Conservation (phyloP, 2,329 filamentous ascomycete species). For the Ascochyta viciae-villosae region DNA sequence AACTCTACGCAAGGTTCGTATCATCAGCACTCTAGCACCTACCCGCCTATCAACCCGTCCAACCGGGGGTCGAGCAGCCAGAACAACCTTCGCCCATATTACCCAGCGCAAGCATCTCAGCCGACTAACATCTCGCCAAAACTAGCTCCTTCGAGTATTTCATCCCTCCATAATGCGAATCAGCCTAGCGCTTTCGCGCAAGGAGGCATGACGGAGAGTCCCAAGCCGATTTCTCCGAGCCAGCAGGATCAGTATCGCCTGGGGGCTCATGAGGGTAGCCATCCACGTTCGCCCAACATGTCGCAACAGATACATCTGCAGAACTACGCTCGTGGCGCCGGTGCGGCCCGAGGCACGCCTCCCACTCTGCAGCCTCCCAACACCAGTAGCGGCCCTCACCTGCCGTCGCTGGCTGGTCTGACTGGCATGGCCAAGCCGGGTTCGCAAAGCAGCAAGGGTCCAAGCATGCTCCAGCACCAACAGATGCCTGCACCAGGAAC, state of each 20-base stretch:
- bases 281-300: slow-evolving; percentile 68
- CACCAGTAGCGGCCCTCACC: slow-evolving; percentile 53
- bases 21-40: slow-evolving; percentile 75
- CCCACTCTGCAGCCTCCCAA: slow-evolving; percentile 55
- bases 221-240: slow-evolving; percentile 80
- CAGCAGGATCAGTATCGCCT: slow-evolving; percentile 61
- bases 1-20: slow-evolving; percentile 64
- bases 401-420: slow-evolving; percentile 53
- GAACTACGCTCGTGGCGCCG: slow-evolving; percentile 61
- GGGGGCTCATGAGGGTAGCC: slow-evolving; percentile 57
- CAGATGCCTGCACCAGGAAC: slow-evolving; percentile 45
- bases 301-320: slow-evolving; percentile 71
- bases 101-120: slow-evolving; percentile 46
- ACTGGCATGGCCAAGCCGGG: slow-evolving; percentile 41
- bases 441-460: slow-evolving; percentile 42
- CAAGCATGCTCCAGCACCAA: slow-evolving; percentile 53
- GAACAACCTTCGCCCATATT: slow-evolving; percentile 44
- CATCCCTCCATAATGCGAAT: slow-evolving; percentile 45
- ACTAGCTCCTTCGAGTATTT: slow-evolving; percentile 46
- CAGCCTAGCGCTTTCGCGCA: slow-evolving; percentile 71
- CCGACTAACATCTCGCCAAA: slow-evolving; percentile 50
- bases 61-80: slow-evolving; percentile 37
- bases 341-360: slow-evolving; percentile 64
- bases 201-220: slow-evolving; percentile 80
- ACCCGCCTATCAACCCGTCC: slow-evolving; percentile 68